Conservation (phyloP, 345 rosid genomes). For the Citrus trifoliata region DNA sequence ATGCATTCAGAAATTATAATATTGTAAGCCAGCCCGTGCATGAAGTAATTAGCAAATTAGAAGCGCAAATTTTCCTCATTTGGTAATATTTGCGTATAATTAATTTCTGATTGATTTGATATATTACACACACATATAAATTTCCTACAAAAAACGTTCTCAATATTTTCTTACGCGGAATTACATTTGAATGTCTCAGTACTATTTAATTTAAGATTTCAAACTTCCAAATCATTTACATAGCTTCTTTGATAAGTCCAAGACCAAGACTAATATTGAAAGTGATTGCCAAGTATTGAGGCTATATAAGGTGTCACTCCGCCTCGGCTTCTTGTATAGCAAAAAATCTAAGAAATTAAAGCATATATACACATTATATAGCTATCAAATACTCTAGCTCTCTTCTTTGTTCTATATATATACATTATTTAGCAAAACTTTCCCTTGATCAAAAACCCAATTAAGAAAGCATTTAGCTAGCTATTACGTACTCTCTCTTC, state of each 20-base stretch:
- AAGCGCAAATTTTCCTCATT: too few species aligned
- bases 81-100: too few species aligned
- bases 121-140: too few species aligned
- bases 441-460: too few species aligned
- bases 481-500: not conserved
- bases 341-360: not conserved
- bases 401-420: not conserved
- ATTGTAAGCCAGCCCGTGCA: too few species aligned
- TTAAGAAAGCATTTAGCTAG: too few species aligned
- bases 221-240: not conserved
- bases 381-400: not conserved
- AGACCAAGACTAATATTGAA: not conserved
- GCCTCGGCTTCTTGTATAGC: not conserved
- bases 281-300: not conserved
- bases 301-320: not conserved
- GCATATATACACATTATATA: not conserved
- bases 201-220: not conserved
- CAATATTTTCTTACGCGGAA: not conserved
- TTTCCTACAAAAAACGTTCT: too few species aligned
- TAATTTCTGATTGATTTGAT: too few species aligned
- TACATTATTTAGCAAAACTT: too few species aligned
- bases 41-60: too few species aligned
- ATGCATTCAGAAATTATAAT: too few species aligned
- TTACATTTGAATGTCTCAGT: too few species aligned
- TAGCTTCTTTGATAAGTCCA: not conserved